These are phyloP conservation scores for Penicillium sp. DNA, from an alignment of 2,329 filamentous ascomycete genomes.

Conservation along the genomic window DNA sequence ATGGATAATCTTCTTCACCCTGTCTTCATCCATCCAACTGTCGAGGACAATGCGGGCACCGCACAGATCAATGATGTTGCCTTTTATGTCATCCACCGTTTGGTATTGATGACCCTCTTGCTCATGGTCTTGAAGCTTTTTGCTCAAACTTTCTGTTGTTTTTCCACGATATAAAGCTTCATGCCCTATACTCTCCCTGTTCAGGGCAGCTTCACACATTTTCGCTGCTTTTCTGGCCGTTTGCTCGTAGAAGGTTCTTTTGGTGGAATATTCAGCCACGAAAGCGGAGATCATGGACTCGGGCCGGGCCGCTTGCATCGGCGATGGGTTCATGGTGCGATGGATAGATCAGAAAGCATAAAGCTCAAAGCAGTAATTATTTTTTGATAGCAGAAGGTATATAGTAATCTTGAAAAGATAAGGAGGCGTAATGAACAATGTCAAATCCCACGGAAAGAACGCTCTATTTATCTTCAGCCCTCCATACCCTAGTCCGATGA, in stretches of 20 bases:
- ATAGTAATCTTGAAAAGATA: neutral
- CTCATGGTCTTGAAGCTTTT: neutral
- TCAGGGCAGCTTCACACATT: neutral
- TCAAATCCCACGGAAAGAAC: neutral
- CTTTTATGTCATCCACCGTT: neutral
- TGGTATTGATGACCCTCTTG: neutral
- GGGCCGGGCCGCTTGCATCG: neutral
- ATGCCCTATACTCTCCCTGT: neutral
- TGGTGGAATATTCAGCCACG: neutral
- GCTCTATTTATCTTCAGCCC: neutral
- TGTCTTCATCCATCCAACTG: neutral
- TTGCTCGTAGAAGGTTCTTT: neutral
- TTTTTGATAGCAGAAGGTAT: neutral
- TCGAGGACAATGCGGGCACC: neutral
- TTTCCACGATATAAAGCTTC: neutral
- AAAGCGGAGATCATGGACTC: neutral
- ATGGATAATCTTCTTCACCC: neutral
- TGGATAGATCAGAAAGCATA: neutral
- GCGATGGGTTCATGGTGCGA: neutral
- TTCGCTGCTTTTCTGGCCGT: neutral
- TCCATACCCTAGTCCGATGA: neutral
- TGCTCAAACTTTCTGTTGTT: neutral
- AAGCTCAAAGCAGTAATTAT: neutral
- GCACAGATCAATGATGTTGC: neutral
- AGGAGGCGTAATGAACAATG: neutral